Evolutionary conservation across 148 eudicot species (phyloP).

Genomic region (Diospyros lotus): DNA sequence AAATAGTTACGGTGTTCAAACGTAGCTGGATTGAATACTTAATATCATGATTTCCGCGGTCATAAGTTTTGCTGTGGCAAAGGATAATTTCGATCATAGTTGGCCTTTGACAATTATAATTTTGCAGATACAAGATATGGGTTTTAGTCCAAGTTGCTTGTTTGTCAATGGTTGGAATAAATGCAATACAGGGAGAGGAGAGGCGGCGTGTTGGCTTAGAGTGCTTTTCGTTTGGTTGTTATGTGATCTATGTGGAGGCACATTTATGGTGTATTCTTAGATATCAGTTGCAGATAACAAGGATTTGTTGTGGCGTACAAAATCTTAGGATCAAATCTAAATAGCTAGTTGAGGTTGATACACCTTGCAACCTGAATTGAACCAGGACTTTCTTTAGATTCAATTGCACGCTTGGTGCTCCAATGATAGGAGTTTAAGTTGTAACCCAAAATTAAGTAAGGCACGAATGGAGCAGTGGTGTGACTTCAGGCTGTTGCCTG

Average conservation of each 20-base stretch:
- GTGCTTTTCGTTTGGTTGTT: no score
- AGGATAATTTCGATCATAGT: slow-evolving; percentile 1
- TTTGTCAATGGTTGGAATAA: not conserved
- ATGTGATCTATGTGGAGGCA: no score
- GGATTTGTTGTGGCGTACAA: no score
- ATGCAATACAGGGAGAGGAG: not conserved
- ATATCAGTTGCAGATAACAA: no score
- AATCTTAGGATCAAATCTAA: no score
- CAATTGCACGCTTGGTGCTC: no score
- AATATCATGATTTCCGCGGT: not conserved
- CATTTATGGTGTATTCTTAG: no score
- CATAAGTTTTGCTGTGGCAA: not conserved
- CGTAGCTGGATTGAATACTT: not conserved
- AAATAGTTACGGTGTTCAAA: slow-evolving; percentile 3
- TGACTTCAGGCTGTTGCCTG: no score
- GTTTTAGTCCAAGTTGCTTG: not conserved
- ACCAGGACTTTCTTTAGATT: not conserved
- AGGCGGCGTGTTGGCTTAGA: not conserved
- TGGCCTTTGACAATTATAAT: not conserved
- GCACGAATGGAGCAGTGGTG: no score
- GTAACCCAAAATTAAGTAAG: no score
- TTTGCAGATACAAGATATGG: not conserved
- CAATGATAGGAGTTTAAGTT: no score
- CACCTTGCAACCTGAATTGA: slow-evolving; percentile 1
- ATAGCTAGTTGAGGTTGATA: not conserved